A percentile compares a stretch with the other conserved stretches of the same genome.
These are phyloP conservation scores for Scheffersomyces stambukii DNA, from an alignment of 1,139 yeast species.

Conservation along the genomic window DNA sequence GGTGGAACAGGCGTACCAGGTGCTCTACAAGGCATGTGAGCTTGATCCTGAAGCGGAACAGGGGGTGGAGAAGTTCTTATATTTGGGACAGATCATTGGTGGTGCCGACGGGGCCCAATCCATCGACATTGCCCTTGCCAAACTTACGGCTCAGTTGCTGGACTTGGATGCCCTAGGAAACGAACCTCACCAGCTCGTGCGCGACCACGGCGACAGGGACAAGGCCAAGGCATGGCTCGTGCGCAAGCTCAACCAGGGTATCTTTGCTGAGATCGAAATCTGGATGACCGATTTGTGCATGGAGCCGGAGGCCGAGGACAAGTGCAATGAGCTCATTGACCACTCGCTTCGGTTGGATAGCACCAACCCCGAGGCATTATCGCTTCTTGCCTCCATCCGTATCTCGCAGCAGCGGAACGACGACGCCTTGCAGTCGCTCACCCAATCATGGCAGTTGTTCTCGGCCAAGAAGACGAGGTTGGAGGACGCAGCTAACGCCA, in stretches of 20 bases:
- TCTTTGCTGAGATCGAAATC: constrained; percentile 84
- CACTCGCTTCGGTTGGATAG: constrained; percentile 60
- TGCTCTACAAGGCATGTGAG: constrained; percentile 59
- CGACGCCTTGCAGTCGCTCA: constrained; percentile 71
- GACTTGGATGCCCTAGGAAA: constrained; percentile 10
- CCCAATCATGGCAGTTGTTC: constrained; percentile 72
- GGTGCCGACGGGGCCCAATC: constrained; percentile 71
- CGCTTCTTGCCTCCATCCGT: constrained; percentile 79
- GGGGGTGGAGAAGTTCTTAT: constrained; percentile 79
- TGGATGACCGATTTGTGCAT: constrained; percentile 99
- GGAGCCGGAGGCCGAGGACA: constrained; percentile 82
- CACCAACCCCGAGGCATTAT: constrained; percentile 74
- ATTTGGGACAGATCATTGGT: constrained; percentile 88
- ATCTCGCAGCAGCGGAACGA: constrained; percentile 77
- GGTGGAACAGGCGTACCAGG: constrained; percentile 70
- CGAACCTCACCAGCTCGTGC: constrained; percentile 17
- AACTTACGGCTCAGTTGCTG: constrained; percentile 41
- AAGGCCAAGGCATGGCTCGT: constrained; percentile 35
- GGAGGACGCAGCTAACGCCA: constrained; percentile 40
- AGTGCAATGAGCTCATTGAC: constrained; percentile 70
- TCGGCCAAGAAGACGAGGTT: constrained; percentile 44
- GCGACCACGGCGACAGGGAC: constrained; percentile 24
- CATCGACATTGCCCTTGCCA: constrained; percentile 60
- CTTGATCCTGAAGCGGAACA: constrained; percentile 61
- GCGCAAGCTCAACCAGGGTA: constrained; percentile 63